Conservation (phyloP, 2,329 filamentous ascomycete genomes). For the Aureobasidium sp. region DNA sequence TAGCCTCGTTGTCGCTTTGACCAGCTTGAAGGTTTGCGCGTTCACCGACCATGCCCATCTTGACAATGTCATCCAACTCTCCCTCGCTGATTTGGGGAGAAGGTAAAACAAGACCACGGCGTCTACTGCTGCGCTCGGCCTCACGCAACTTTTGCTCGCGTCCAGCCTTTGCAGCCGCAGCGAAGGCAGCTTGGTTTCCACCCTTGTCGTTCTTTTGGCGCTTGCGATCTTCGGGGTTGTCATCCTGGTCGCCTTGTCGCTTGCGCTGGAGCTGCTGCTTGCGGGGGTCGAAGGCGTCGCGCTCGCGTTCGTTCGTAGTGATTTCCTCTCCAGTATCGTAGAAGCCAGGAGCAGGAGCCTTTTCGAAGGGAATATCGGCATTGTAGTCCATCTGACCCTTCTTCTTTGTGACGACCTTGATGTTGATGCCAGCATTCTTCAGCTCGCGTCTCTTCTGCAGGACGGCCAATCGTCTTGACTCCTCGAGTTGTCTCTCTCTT, state of each 20-base stretch:
- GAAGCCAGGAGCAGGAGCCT: constrained; percentile 78
- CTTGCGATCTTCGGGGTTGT: constrained; percentile 69
- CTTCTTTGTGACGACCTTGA: constrained; percentile 87
- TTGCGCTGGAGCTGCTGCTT: constrained; percentile 89
- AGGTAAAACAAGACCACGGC: constrained; percentile 72
- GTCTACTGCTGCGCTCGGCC: constrained; percentile 93
- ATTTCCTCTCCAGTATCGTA: constrained; percentile 87
- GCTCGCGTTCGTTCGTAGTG: constrained; percentile 70
- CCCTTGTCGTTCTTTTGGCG: constrained; percentile 83
- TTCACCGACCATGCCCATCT: constrained; percentile 94
- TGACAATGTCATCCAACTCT: constrained; percentile 94
- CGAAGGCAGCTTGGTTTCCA: constrained; percentile 65
- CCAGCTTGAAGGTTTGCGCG: constrained; percentile 68
- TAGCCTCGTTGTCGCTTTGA: constrained; percentile 74
- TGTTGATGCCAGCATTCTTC: constrained; percentile 96
- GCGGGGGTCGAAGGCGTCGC: constrained; percentile 79
- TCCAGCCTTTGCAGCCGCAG: constrained; percentile 84
- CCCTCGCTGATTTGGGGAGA: constrained; percentile 85
- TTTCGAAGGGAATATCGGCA: constrained; percentile 96
- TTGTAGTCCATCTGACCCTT: constrained; percentile 99
- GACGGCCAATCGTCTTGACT: constrained; percentile 80
- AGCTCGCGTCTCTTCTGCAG: constrained; percentile 93
- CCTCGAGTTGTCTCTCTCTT: constrained; percentile 87
- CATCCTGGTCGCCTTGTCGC: constrained; percentile 84
- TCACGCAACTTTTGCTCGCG: constrained; percentile 92